Base-by-base conservation (phyloP, 768 basidiomycete species). In the Mycena pura region DNA sequence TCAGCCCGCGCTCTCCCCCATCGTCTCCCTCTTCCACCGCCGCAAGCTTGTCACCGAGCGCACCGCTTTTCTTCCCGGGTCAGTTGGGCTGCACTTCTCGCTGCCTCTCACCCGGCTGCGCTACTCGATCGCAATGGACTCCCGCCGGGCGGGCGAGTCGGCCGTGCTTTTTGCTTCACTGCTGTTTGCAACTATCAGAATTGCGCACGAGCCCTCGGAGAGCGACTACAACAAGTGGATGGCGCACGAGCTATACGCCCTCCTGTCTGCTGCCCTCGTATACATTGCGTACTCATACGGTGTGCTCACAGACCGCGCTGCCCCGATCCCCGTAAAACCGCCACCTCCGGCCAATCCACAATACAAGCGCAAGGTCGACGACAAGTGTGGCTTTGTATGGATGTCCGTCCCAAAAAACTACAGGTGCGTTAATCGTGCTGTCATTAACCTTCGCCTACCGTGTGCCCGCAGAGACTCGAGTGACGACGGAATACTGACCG, bases 401-500 rank as follows among this genome's bases (percentile, higher is more conserved):
- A 94, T 95, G 93, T 90, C 92, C 15, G 91, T 93, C 5, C 89
- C 91, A 0, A 92, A 93, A 74, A 93, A 95, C 69, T 95, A 92
- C 70, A 82, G 92, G 91, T 90, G 64, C 39, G 77, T 68, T n/a
- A n/a, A n/a, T n/a, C n/a, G 38, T 48, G 17, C 27, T 19, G 43
- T 44, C 50, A 9, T 14, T 51, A 1, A 51, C 17, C n/a, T n/a
- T n/a, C n/a, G n/a, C n/a, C n/a, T n/a, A n/a, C n/a, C n/a, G n/a
- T n/a, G n/a, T n/a, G 39, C n/a, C 21, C 29, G 13, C 60, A 95
- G 94, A 70, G 86, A 91, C 56, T 90, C 89, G 45, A 75, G 82
- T 13, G 95, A 96, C 70, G 95, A 97, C 72, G 96, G 96, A 14
- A 86, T 90, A 22, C 76, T 92, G 58, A 94, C 90, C 40, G 94